phyloP scores from a whole-genome alignment of 257 asterid species.

The Nicotiana noctiflora region DNA sequence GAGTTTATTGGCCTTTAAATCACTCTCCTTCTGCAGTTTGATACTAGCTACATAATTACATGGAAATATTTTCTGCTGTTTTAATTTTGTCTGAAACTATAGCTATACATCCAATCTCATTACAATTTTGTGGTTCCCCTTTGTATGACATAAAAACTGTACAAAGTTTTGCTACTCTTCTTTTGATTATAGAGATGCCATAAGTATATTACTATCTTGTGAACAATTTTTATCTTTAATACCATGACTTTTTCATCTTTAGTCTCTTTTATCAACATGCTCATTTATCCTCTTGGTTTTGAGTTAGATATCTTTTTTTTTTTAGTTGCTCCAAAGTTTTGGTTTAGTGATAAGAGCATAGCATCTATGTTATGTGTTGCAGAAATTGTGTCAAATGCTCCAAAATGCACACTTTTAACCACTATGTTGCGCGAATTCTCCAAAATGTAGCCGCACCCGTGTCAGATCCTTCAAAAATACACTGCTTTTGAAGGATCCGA shows the following conservation, averaged over 20 bases:
- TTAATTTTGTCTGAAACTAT: neutral
- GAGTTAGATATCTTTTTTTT: neutral
- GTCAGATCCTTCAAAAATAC: too few species aligned
- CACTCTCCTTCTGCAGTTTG: neutral
- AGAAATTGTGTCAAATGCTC: too few species aligned
- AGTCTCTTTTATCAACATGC: neutral
- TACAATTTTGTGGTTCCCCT: slow-evolving; percentile 34
- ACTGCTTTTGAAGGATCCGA: too few species aligned
- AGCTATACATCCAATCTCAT: slow-evolving; percentile 14
- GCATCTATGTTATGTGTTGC: too few species aligned
- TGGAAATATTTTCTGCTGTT: neutral
- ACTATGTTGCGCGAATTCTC: too few species aligned
- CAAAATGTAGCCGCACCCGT: too few species aligned
- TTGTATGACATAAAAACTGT: slow-evolving; percentile 39
- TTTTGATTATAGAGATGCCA: slow-evolving; percentile 26
- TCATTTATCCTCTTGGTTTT: neutral
- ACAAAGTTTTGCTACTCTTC: slow-evolving; percentile 35
- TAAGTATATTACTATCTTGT: slow-evolving; percentile 9
- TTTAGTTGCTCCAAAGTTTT: too few species aligned
- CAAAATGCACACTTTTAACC: too few species aligned
- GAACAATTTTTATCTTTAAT: neutral
- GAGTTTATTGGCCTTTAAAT: neutral
- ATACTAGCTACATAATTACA: neutral
- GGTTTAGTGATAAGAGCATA: too few species aligned
- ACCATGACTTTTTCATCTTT: neutral